phyloP scores from a whole-genome alignment of 2,329 filamentous ascomycete genomes.

The Rutstroemia sydowiana region DNA sequence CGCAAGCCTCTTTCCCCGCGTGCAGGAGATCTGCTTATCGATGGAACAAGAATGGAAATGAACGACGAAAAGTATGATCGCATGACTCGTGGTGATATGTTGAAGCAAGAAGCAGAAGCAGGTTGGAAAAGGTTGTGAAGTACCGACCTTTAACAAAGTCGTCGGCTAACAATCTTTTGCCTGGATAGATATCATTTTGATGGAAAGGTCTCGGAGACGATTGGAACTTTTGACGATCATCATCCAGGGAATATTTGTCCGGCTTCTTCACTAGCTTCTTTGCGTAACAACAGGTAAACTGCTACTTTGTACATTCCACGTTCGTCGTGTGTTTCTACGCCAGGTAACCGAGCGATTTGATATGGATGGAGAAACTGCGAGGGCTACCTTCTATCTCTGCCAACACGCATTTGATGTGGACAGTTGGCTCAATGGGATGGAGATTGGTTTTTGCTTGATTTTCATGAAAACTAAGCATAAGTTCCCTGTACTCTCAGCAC shows the following conservation, averaged over 20 bases:
- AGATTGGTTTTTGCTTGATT: no score
- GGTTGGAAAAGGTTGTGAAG: slow-evolving; percentile 9
- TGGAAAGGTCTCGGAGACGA: slow-evolving; percentile 1
- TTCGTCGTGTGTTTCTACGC: no score
- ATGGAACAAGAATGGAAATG: slow-evolving; percentile 26
- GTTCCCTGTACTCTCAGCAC: no score
- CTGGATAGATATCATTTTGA: slow-evolving; percentile 3
- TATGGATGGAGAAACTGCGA: no score
- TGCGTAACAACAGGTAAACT: not conserved
- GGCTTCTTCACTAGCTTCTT: not conserved
- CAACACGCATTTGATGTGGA: no score
- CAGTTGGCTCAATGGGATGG: no score
- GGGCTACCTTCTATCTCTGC: no score
- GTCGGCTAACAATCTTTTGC: not conserved
- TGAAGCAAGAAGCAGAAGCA: not conserved
- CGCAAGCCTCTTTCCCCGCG: slow-evolving; percentile 23
- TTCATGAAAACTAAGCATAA: no score
- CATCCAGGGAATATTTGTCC: slow-evolving; percentile 1
- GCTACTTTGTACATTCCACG: not conserved
- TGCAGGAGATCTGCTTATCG: slow-evolving; percentile 23
- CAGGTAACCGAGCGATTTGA: no score
- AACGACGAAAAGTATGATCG: slow-evolving; percentile 23
- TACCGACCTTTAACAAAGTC: not conserved
- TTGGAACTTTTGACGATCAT: slow-evolving; percentile 1
- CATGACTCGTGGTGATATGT: slow-evolving; percentile 18